These are phyloP conservation scores for Wickerhamiella spandovensis DNA, from an alignment of 805 yeast genomes.

Conservation along the genomic window DNA sequence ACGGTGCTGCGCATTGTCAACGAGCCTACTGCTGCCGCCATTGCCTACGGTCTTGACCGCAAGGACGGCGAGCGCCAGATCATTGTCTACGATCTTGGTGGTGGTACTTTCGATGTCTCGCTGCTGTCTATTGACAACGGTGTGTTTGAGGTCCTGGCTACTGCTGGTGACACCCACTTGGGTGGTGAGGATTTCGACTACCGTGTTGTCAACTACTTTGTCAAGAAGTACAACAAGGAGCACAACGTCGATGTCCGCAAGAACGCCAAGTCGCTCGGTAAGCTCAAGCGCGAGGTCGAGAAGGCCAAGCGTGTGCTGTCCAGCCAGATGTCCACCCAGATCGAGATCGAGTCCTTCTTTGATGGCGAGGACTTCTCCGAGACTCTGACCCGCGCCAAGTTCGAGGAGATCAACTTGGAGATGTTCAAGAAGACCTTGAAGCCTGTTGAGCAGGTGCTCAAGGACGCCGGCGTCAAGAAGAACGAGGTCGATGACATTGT, in stretches of 20 bases:
- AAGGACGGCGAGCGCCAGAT: constrained; percentile 76
- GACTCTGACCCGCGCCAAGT: constrained; percentile 92
- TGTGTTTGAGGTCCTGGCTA: constrained; percentile 83
- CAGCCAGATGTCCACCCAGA: constrained; percentile 87
- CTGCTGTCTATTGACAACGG: constrained; percentile 79
- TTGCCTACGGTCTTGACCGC: constrained; percentile 84
- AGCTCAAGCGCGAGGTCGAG: constrained; percentile 94
- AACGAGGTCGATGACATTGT: constrained; percentile 88
- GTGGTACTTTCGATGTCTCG: constrained; percentile 94
- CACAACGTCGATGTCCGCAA: constrained; percentile 69
- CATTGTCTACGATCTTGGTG: constrained; percentile 89
- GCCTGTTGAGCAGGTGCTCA: constrained; percentile 91
- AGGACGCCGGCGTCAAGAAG: constrained; percentile 82
- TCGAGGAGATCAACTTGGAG: constrained; percentile 89
- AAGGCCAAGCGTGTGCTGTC: constrained; percentile 96
- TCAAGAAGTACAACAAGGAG: constrained; percentile 80
- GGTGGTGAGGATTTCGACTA: constrained; percentile 97
- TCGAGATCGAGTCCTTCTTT: constrained; percentile 88
- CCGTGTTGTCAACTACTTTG: constrained; percentile 77
- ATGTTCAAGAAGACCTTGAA: constrained; percentile 87
- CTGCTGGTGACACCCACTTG: constrained; percentile 93
- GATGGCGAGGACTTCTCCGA: constrained; percentile 95
- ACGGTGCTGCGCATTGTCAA: constrained; percentile 79
- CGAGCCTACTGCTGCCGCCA: constrained; percentile 96
- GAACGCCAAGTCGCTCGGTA: constrained; percentile 78